Percentiles rank a stretch among this genome's conserved stretches.
phyloP scores from a whole-genome alignment of 345 rosid genomes.

The Passiflora organensis region DNA sequence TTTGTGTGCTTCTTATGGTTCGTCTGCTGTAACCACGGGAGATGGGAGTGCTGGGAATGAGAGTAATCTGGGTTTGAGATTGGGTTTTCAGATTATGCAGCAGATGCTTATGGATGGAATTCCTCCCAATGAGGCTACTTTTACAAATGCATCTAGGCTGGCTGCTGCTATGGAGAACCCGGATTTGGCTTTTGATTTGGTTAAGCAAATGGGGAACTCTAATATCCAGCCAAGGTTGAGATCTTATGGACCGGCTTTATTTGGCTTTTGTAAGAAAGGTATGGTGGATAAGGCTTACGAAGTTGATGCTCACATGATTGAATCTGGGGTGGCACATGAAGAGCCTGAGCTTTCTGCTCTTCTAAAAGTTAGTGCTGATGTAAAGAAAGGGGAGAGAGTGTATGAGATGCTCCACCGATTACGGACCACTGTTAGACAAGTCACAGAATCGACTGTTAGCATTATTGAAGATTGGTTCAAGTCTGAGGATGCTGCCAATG shows the following conservation, averaged over 20 bases:
- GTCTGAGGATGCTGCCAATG: slow-evolving; percentile 39
- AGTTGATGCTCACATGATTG: slow-evolving; percentile 60
- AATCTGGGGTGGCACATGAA: slow-evolving; percentile 56
- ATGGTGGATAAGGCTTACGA: slow-evolving; percentile 45
- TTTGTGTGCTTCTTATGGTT: slow-evolving; percentile 55
- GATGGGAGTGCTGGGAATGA: slow-evolving; percentile 1
- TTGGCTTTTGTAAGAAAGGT: slow-evolving; percentile 38
- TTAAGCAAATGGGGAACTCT: slow-evolving; percentile 50
- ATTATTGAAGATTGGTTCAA: slow-evolving; percentile 50
- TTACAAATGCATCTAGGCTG: slow-evolving; percentile 65
- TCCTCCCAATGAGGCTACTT: slow-evolving; percentile 52
- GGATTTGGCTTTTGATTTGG: slow-evolving; percentile 64
- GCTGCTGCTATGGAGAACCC: slow-evolving; percentile 55
- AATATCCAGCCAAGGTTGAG: slow-evolving; percentile 55
- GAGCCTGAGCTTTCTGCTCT: slow-evolving; percentile 63
- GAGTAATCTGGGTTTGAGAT: neutral
- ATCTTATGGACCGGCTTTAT: slow-evolving; percentile 62
- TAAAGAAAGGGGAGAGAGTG: slow-evolving; percentile 52
- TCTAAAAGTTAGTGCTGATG: slow-evolving; percentile 41
- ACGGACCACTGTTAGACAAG: slow-evolving; percentile 44
- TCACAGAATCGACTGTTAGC: slow-evolving; percentile 43
- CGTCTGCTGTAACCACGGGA: slow-evolving; percentile 24
- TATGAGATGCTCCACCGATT: slow-evolving; percentile 59
- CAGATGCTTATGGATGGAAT: slow-evolving; percentile 41
- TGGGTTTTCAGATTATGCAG: slow-evolving; percentile 53